Evolutionary conservation across 106 monocot species (phyloP).

Genomic region (Apostasia ramifera): DNA sequence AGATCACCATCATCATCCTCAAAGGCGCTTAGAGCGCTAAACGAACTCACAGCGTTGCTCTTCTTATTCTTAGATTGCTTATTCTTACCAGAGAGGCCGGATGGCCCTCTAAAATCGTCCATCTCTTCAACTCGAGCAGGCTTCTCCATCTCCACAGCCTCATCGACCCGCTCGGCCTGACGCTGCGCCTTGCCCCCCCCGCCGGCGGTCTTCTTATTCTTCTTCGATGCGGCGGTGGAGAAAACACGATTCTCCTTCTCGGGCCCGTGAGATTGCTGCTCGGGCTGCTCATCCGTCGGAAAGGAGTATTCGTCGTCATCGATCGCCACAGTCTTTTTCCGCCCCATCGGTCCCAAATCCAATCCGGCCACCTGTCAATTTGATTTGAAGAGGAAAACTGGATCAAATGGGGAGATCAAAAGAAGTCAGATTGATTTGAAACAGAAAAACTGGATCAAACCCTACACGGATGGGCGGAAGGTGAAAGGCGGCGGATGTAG

Average conservation of each 20-base stretch:
- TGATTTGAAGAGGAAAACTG: no score
- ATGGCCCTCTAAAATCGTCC: neutral
- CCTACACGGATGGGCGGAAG: no score
- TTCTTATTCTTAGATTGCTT: constrained; percentile 70
- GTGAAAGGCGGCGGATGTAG: no score
- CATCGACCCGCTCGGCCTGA: constrained; percentile 9
- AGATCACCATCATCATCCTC: no score
- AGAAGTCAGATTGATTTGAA: no score
- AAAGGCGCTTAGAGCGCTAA: no score
- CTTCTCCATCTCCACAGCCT: neutral
- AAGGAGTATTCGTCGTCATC: constrained; percentile 86
- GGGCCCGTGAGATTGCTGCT: neutral
- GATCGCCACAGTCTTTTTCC: constrained; percentile 69
- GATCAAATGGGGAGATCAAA: no score
- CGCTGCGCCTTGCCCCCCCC: constrained; percentile 22
- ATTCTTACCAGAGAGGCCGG: constrained; percentile 17
- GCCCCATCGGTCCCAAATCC: constrained; percentile 38
- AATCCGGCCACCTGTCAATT: no score
- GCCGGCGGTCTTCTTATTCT: constrained; percentile 51
- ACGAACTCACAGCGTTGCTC: neutral
- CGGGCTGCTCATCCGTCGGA: constrained; percentile 22
- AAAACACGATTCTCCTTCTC: constrained; percentile 15
- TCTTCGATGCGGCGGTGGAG: constrained; percentile 14
- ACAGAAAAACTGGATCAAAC: no score
- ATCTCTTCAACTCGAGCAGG: neutral